phyloP scores from a whole-genome alignment of 1,284 basidiomycete species.

The Vanrija sp. region DNA sequence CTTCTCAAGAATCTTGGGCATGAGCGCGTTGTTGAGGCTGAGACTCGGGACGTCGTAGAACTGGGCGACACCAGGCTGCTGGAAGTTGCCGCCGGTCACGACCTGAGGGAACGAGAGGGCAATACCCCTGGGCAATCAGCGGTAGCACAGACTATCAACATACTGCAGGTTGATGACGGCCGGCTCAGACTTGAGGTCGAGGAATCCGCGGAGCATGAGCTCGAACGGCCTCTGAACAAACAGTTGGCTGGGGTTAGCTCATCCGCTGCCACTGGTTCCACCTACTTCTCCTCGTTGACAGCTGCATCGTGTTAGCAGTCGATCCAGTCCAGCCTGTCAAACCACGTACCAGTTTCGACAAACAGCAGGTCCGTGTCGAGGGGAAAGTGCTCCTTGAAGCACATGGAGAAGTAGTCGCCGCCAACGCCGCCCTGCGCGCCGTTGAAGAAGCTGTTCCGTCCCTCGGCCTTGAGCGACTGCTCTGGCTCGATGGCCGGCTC shows the following conservation, averaged over 20 bases:
- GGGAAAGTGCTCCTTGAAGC: slow-evolving; percentile 27
- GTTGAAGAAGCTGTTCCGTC: slow-evolving; percentile 25
- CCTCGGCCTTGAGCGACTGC: not conserved
- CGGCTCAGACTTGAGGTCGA: not conserved
- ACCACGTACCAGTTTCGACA: slow-evolving; percentile 25
- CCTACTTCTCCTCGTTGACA: slow-evolving; percentile 34
- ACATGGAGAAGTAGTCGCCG: slow-evolving; percentile 31
- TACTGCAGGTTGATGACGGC: slow-evolving; percentile 9
- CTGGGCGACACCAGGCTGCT: slow-evolving; percentile 24
- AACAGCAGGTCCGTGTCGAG: slow-evolving; percentile 33
- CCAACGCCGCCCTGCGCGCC: slow-evolving; percentile 26
- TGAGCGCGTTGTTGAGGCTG: slow-evolving; percentile 29
- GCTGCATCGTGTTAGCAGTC: too few species aligned
- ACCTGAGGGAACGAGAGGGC: slow-evolving; percentile 28
- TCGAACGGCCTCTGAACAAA: slow-evolving; percentile 3
- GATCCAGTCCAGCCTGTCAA: too few species aligned
- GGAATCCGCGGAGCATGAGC: slow-evolving; percentile 9
- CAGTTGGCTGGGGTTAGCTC: too few species aligned
- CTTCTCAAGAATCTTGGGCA: slow-evolving; percentile 23
- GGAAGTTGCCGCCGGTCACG: slow-evolving; percentile 23
- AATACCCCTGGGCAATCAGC: slow-evolving; percentile 20
- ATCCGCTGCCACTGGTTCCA: not conserved
- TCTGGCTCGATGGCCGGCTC: not conserved
- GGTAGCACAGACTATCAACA: not conserved
- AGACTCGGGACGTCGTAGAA: slow-evolving; percentile 40